Evolutionary conservation across 345 rosid genomes (phyloP), one percentile per base, ranked within the genome.

Genomic region (Orychophragmus violaceus): DNA sequence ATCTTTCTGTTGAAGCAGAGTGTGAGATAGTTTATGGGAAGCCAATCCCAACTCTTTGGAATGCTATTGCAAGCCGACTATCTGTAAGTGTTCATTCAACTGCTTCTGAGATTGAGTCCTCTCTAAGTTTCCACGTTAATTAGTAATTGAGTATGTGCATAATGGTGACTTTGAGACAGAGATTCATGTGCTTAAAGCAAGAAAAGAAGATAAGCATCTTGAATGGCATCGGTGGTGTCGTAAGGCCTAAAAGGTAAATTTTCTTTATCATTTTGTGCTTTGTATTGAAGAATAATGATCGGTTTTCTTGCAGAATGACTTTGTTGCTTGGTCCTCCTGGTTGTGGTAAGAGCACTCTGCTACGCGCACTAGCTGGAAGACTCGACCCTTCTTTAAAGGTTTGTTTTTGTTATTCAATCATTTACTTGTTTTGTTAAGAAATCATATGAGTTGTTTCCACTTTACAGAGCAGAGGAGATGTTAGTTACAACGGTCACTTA

Each of bases 401-500:
- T 45, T 45, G n/a, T 3, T 45, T 19, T 19, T 44, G 23, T 7
- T 45, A 9, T 19, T 45, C 51, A 19, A 19, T 8, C 25, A 45
- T 22, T 45, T 9, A 41, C 9, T 18, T 18, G 50, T 8, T 45
- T 45, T 45, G 59, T 36, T 30, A 9, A 13, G 2, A 28, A 14
- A 37, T 60, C 30, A 49, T 39, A 25, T 27, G 23, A 22, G 3
- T 51, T 61, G 24, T 45, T 62, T 53, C 46, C 48, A 21, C 18
- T 17, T 53, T 23, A 21, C 55, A 74, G 72, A 62, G 30, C 17
- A 53, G 27, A 12, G 77, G 77, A 42, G 27, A 60, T 14, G 81
- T 88, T 21, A 77, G 81, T 29, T 84, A 88, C 79, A 88, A 88
- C 35, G 96, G 84, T 16, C 79, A 81, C 59, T 30, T 63, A 16